Percentiles rank a stretch among this genome's conserved stretches.
Conservation (phyloP, 148 eudicot species). For the Polygonum aviculare region DNA sequence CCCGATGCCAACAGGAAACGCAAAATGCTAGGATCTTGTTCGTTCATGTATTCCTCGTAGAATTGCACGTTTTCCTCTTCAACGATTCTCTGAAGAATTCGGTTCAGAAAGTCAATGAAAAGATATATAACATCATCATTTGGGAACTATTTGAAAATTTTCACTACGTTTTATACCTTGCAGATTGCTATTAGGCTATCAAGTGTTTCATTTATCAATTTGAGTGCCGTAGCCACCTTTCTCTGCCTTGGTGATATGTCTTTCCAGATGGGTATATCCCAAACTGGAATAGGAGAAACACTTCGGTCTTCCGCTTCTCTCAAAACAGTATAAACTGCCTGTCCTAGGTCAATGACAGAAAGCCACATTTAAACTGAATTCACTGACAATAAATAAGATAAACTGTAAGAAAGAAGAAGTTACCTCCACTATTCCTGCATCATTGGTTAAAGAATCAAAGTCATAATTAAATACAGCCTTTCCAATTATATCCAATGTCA, state of each 20-base stretch:
- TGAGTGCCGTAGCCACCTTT: conserved; percentile 79
- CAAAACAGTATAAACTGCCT: conserved; percentile 95
- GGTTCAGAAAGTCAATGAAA: conserved; percentile 8
- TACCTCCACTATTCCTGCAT: conserved; percentile 95
- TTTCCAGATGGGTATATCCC: conserved; percentile 99
- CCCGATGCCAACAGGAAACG: conserved; percentile 97
- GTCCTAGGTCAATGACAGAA: conserved; percentile 20
- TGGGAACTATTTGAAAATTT: background rate
- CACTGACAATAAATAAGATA: background rate
- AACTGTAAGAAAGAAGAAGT: conserved; percentile 9
- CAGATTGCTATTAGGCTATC: conserved; percentile 79
- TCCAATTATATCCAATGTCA: conserved; percentile 94
- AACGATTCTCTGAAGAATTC: conserved; percentile 67
- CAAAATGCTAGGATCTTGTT: conserved; percentile 96
- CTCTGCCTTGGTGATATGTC: conserved; percentile 80
- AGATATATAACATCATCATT: background rate
- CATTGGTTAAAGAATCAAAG: conserved; percentile 87
- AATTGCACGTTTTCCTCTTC: conserved; percentile 91
- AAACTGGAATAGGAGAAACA: conserved; percentile 81
- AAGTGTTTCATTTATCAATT: conserved; percentile 74
- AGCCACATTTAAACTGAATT: background rate
- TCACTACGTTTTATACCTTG: conserved; percentile 49
- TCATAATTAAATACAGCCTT: conserved; percentile 95
- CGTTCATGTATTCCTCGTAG: conserved; percentile 95
- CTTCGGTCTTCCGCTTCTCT: conserved; percentile 94